These are phyloP conservation scores for Immersiporthe knoxdaviesiana DNA, from an alignment of 2,329 filamentous ascomycete genomes.

Conservation along the genomic window DNA sequence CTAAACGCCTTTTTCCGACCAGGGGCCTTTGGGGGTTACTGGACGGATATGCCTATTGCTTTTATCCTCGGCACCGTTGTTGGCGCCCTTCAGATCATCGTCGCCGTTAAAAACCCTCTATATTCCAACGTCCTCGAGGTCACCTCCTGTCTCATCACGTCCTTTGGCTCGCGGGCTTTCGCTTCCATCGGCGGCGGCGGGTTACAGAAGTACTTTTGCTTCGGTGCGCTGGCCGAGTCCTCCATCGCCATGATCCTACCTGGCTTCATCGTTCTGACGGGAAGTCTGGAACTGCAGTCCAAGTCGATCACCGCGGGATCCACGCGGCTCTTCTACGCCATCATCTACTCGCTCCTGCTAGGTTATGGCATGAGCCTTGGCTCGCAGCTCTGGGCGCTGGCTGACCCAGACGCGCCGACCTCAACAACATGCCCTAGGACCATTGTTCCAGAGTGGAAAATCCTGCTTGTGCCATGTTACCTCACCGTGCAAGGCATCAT, in stretches of 20 bases:
- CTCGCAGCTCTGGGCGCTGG: constrained; percentile 38
- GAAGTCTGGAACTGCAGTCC: constrained; percentile 24
- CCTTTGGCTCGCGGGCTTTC: constrained; percentile 21
- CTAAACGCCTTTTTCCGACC: too few species aligned
- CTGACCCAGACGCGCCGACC: constrained; percentile 38
- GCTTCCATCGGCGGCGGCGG: constrained; percentile 11
- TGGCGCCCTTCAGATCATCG: constrained; percentile 21
- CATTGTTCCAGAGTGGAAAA: constrained; percentile 46
- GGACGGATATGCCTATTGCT: constrained; percentile 20
- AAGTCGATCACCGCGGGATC: constrained; percentile 23
- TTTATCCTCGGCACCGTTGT: constrained; percentile 22
- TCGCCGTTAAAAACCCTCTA: constrained; percentile 18
- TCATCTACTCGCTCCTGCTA: constrained; percentile 23
- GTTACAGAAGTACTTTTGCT: constrained; percentile 21
- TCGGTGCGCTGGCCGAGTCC: constrained; percentile 19
- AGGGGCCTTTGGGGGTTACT: constrained; percentile 20
- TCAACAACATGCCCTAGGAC: constrained; percentile 36
- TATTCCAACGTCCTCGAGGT: constrained; percentile 26
- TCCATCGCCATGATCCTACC: constrained; percentile 23
- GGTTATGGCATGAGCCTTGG: constrained; percentile 33
- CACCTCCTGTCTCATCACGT: constrained; percentile 19
- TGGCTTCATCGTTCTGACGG: constrained; percentile 20
- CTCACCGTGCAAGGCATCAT: constrained; percentile 52
- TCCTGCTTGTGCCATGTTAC: constrained; percentile 70
- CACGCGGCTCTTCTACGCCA: constrained; percentile 22